phyloP scores from a whole-genome alignment of 1,284 basidiomycete species.

The Moesziomyces parantarcticus region DNA sequence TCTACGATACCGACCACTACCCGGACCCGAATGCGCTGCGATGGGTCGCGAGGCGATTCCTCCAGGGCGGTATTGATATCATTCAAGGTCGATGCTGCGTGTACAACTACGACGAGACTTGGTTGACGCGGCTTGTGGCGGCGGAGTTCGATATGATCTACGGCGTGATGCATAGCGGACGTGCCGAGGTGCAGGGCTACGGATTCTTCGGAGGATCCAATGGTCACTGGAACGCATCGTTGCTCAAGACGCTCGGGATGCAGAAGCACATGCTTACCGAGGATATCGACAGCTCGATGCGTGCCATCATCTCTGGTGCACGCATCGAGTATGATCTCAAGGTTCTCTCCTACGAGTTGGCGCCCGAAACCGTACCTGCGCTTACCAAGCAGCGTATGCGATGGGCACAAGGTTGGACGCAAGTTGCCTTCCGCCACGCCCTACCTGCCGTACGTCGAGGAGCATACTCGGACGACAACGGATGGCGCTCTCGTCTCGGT shows the following conservation, averaged over 20 bases:
- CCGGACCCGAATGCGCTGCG: conserved; percentile 55
- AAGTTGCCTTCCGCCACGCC: conserved; percentile 58
- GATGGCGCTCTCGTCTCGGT: conserved; percentile 48
- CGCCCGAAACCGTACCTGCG: conserved; percentile 52
- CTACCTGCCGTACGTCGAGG: conserved; percentile 47
- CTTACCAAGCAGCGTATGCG: conserved; percentile 59
- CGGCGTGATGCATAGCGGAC: conserved; percentile 58
- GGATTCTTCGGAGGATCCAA: conserved; percentile 64
- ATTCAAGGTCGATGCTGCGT: conserved; percentile 62
- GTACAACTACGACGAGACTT: conserved; percentile 59
- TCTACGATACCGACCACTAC: conserved; percentile 62
- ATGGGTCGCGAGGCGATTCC: conserved; percentile 56
- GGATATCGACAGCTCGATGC: conserved; percentile 61
- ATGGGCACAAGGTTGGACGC: conserved; percentile 64
- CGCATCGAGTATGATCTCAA: conserved; percentile 59
- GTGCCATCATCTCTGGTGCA: conserved; percentile 62
- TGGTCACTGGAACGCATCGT: conserved; percentile 61
- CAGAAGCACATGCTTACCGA: conserved; percentile 62
- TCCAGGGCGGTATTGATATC: conserved; percentile 60
- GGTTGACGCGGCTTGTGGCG: conserved; percentile 48
- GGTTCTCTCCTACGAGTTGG: conserved; percentile 58
- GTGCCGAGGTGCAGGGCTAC: conserved; percentile 55
- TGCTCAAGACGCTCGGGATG: conserved; percentile 56
- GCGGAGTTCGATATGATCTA: conserved; percentile 64
- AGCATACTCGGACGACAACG: conserved; percentile 53